Percentiles rank a stretch among this genome's conserved stretches.
These are phyloP conservation scores for Pythium utonaiense DNA, from an alignment of 352 stramenopile species.

Conservation along the genomic window DNA sequence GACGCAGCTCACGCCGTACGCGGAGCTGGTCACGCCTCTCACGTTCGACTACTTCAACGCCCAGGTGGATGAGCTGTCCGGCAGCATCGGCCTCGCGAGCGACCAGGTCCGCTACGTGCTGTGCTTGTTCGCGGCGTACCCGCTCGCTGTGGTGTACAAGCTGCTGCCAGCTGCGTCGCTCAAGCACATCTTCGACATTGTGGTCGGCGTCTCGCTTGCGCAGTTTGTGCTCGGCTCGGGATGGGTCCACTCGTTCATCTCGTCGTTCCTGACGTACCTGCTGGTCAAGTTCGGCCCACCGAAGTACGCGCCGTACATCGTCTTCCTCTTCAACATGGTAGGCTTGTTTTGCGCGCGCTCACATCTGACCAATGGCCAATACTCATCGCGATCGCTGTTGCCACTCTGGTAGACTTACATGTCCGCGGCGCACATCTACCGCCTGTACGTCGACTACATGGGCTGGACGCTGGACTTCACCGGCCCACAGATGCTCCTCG, in stretches of 20 bases:
- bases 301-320: slow-evolving; percentile 65
- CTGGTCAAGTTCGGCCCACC: slow-evolving; percentile 46
- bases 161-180: slow-evolving; percentile 68
- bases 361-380: too few relatives aligned
- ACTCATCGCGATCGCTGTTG: too few relatives aligned
- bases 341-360: not conserved
- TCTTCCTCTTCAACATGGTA: slow-evolving; percentile 91
- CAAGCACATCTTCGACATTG: slow-evolving; percentile 92
- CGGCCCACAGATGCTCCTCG: slow-evolving; percentile 90
- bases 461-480: slow-evolving; percentile 87
- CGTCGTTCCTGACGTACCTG: slow-evolving; percentile 88
- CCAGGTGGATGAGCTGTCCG: slow-evolving; percentile 36
- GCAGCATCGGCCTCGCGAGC: slow-evolving; percentile 33
- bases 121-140: slow-evolving; percentile 92
- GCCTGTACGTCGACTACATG: slow-evolving; percentile 96
- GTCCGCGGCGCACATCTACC: slow-evolving; percentile 86
- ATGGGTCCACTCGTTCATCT: slow-evolving; percentile 96
- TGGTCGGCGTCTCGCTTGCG: slow-evolving; percentile 90
- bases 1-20: slow-evolving; percentile 11
- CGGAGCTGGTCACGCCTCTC: slow-evolving; percentile 43
- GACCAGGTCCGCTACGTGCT: slow-evolving; percentile 83
- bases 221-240: slow-evolving; percentile 91
- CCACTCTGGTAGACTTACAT: slow-evolving; percentile 8
- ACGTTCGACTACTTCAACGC: slow-evolving; percentile 45
- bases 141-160: slow-evolving; percentile 88